Base-by-base conservation (phyloP, 1,284 basidiomycete species). In the Golubevia sp. region DNA sequence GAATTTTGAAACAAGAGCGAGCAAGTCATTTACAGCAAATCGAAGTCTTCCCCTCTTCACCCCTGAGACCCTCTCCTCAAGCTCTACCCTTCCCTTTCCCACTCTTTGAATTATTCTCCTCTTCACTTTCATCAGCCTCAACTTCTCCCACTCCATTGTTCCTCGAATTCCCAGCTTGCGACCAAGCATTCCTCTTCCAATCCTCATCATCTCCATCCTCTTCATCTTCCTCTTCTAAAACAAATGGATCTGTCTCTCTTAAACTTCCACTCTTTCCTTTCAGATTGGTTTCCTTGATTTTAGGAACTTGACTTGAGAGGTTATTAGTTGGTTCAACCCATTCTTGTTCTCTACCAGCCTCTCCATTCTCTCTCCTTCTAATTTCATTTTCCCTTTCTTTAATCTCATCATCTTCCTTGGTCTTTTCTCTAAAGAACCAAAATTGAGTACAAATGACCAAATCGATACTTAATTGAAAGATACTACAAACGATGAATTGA, bases 381-480 rank as follows among this genome's bases (percentile, higher is more conserved):
- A 5, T 11, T 34, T 34, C 30, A 34, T 34, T 11, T 34, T 34
- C 30, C 30, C 4, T 34, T 11, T 24, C 24, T 55, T 34, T 15
- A 34, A 49, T 26, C 34, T 70, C 69, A 24, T 76, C 63, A 38
- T 84, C 82, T 7, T 15, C 20, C 24, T 67, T 65, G 7, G 84
- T 84, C 51, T 84, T 67, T 1, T 71, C 55, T 5, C 71, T 67
- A 58, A 79, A 85, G 49, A 81, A 18, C 24, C 66, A 68, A 2
- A 77, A 73, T 63, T 85, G 84, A 7, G 59, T 61, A 21, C 73
- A 60, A 24, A 85, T 80, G 3, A 78, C 51, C 21, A 76, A 25
- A 68, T 85, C 84, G 48, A 85, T 67, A 7, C 71, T 76, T 23
- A 85, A 68, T 61, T 84, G 82, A 24, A 80, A 67, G 48, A 67